Evolutionary conservation across 345 rosid genomes (phyloP).

Genomic region (Trapa bicornis): DNA sequence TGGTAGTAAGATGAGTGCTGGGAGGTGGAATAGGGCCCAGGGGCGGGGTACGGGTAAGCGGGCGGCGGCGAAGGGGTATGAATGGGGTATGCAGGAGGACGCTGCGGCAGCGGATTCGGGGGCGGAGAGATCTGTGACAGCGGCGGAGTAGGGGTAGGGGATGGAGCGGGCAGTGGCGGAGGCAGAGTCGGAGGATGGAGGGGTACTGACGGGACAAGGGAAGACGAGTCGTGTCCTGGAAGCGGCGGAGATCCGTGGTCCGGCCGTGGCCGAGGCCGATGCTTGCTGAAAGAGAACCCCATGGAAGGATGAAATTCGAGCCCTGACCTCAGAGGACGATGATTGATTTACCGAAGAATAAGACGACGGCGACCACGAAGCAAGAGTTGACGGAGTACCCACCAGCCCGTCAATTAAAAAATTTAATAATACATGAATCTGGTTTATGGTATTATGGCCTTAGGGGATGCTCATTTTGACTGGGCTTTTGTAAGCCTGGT

Average conservation of each 20-base stretch:
- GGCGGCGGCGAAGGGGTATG: background rate
- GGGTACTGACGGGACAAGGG: background rate
- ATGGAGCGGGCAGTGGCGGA: background rate
- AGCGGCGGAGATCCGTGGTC: background rate
- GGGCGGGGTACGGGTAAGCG: background rate
- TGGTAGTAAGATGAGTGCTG: background rate
- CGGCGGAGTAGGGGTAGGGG: no score
- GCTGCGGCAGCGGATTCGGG: conserved; percentile 2
- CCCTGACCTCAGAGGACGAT: background rate
- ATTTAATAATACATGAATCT: background rate
- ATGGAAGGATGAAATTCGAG: background rate
- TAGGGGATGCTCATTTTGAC: no score
- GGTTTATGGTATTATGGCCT: background rate
- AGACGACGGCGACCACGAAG: background rate
- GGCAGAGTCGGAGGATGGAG: conserved; percentile 6
- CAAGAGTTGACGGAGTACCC: conserved; percentile 2
- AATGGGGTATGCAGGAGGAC: background rate
- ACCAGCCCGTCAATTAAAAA: background rate
- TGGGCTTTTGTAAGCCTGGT: background rate
- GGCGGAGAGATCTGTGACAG: background rate
- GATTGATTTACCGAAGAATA: background rate
- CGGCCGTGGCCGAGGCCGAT: background rate
- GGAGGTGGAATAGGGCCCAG: background rate
- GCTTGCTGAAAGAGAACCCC: conserved; percentile 1
- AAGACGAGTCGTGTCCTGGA: background rate